Evolutionary conservation across 1,284 basidiomycete genomes (phyloP).

Genomic region (Cryptococcus jaspeensis): DNA sequence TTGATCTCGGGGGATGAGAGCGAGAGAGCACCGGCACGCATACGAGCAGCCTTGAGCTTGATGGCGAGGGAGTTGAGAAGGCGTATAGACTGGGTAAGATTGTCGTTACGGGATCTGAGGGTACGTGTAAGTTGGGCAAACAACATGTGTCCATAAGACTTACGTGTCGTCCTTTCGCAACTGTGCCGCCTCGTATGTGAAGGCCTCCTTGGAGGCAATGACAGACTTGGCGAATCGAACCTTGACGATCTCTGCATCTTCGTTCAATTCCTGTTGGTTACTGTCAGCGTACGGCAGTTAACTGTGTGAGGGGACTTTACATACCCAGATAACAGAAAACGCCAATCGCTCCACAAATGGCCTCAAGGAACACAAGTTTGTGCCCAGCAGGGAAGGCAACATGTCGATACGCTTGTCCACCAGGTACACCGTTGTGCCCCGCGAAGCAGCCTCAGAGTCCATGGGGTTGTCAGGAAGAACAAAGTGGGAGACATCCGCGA

Average conservation of each 20-base stretch:
- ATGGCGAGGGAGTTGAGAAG: slow-evolving; percentile 84
- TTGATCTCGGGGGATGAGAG: slow-evolving; percentile 98
- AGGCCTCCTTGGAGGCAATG: slow-evolving; percentile 93
- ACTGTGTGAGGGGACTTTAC: slow-evolving; percentile 33
- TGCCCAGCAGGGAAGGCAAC: slow-evolving; percentile 91
- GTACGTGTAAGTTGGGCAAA: neutral
- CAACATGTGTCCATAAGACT: slow-evolving; percentile 42
- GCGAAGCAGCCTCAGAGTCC: slow-evolving; percentile 91
- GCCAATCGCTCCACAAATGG: slow-evolving; percentile 93
- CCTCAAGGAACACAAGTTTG: slow-evolving; percentile 91
- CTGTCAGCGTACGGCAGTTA: neutral
- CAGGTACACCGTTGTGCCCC: slow-evolving; percentile 97
- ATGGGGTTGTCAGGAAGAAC: slow-evolving; percentile 92
- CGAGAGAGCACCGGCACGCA: slow-evolving; percentile 92
- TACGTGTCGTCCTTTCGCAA: slow-evolving; percentile 87
- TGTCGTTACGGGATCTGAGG: slow-evolving; percentile 69
- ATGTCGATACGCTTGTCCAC: slow-evolving; percentile 99
- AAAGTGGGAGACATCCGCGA: slow-evolving; percentile 97
- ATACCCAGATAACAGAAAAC: slow-evolving; percentile 94
- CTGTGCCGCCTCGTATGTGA: slow-evolving; percentile 97
- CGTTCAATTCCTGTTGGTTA: slow-evolving; percentile 69
- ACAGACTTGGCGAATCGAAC: slow-evolving; percentile 94
- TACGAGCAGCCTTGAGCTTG: slow-evolving; percentile 81
- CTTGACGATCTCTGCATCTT: slow-evolving; percentile 83
- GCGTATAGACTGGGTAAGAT: slow-evolving; percentile 82